These are phyloP conservation scores for Nothophaeocryptopus gaeumannii DNA, from an alignment of 2,329 filamentous ascomycete species.

Conservation along the genomic window DNA sequence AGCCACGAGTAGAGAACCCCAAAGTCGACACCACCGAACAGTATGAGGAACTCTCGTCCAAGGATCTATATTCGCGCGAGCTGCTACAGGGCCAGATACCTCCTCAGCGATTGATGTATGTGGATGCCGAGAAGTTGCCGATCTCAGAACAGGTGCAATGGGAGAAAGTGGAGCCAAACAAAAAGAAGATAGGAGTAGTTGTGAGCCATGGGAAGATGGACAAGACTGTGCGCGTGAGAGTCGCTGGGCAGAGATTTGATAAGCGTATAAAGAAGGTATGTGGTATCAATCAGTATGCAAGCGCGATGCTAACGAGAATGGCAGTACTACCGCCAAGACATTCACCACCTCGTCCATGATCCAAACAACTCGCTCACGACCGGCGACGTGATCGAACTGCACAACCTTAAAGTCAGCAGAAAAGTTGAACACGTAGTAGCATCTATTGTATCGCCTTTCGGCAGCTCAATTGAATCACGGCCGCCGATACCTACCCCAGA, in stretches of 20 bases:
- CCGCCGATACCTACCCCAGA: slow-evolving; percentile 64
- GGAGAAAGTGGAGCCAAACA: slow-evolving; percentile 24
- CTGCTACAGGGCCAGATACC: slow-evolving; percentile 10
- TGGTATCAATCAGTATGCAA: neutral
- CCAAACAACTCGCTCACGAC: slow-evolving; percentile 68
- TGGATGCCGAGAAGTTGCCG: slow-evolving; percentile 12
- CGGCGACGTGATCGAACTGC: slow-evolving; percentile 73
- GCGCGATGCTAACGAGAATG: neutral
- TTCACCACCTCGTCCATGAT: slow-evolving; percentile 72
- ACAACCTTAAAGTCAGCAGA: slow-evolving; percentile 65
- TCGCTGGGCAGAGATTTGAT: slow-evolving; percentile 71
- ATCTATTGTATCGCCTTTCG: slow-evolving; percentile 69
- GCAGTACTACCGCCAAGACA: slow-evolving; percentile 63
- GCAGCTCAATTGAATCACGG: slow-evolving; percentile 60
- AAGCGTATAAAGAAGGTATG: slow-evolving; percentile 67
- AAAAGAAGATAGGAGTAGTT: slow-evolving; percentile 59
- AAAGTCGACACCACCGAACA: slow-evolving; percentile 9
- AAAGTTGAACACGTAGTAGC: slow-evolving; percentile 70
- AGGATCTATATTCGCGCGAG: slow-evolving; percentile 7
- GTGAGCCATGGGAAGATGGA: slow-evolving; percentile 74
- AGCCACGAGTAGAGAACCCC: slow-evolving; percentile 3
- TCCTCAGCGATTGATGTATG: slow-evolving; percentile 5
- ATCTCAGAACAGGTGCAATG: slow-evolving; percentile 29
- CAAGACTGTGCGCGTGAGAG: slow-evolving; percentile 74
- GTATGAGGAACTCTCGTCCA: slow-evolving; percentile 6